phyloP scores from a whole-genome alignment of 2,329 filamentous ascomycete genomes.

The Massarina eburnea region DNA sequence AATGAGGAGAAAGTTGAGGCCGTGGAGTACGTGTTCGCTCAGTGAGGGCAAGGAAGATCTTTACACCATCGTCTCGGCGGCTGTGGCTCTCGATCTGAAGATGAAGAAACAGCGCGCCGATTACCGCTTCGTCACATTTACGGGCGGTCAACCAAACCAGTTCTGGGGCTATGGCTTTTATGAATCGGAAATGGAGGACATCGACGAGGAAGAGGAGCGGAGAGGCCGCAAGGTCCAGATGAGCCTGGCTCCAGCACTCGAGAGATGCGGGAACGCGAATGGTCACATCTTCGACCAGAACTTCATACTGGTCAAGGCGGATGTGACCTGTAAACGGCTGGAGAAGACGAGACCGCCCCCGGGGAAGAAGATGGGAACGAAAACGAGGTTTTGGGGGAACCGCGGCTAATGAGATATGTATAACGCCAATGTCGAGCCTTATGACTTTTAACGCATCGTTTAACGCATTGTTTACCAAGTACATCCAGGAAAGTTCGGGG shows the following conservation, averaged over 20 bases:
- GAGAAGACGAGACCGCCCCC: conserved; percentile 23
- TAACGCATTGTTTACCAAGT: too few relatives aligned
- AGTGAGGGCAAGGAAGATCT: conserved; percentile 35
- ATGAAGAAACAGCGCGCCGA: conserved; percentile 42
- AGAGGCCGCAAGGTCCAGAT: conserved; percentile 34
- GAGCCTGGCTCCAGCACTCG: conserved; percentile 40
- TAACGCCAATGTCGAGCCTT: too few relatives aligned
- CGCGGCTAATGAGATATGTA: not conserved
- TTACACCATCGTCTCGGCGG: conserved; percentile 37
- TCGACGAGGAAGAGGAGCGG: conserved; percentile 32
- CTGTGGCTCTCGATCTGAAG: conserved; percentile 40
- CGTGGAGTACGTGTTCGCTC: conserved; percentile 33
- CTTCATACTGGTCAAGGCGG: conserved; percentile 42
- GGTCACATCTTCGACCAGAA: conserved; percentile 41
- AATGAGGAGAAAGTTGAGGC: conserved; percentile 33
- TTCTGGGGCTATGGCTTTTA: conserved; percentile 41
- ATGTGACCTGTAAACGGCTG: conserved; percentile 39
- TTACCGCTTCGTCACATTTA: conserved; percentile 42
- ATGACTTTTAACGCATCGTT: too few relatives aligned
- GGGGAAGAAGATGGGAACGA: conserved; percentile 13
- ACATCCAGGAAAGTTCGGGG: too few relatives aligned
- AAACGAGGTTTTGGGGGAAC: conserved; percentile 18
- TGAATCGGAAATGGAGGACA: conserved; percentile 42
- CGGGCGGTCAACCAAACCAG: conserved; percentile 32
- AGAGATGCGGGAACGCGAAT: conserved; percentile 42